These are phyloP conservation scores for Adansonia madagascariensis DNA, from an alignment of 441 rosid genomes.

Conservation along the genomic window DNA sequence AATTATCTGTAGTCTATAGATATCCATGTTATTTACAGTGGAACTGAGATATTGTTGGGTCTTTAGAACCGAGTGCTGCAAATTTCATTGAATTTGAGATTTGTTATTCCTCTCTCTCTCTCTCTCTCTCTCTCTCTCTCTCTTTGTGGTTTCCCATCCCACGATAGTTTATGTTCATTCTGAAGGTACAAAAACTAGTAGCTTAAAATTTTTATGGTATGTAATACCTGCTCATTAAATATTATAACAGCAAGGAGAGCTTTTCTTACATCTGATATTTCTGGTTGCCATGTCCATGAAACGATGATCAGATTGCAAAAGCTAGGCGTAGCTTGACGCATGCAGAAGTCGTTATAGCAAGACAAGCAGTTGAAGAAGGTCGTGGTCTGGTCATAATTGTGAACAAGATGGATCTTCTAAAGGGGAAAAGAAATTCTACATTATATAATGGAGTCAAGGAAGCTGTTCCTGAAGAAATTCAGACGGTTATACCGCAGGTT, in stretches of 20 bases:
- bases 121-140: background rate
- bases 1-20: background rate
- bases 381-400: constrained; percentile 86
- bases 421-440: constrained; percentile 53
- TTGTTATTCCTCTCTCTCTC: background rate
- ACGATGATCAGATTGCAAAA: constrained; percentile 61
- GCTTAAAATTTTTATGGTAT: constrained; percentile 9
- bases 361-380: constrained; percentile 94
- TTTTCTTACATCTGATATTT: constrained; percentile 19
- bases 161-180: background rate
- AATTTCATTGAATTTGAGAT: background rate
- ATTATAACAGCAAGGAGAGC: background rate
- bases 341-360: constrained; percentile 91
- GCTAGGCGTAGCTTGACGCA: constrained; percentile 83
- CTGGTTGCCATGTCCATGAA: constrained; percentile 15
- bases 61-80: background rate
- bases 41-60: background rate
- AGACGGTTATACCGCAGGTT: constrained; percentile 93
- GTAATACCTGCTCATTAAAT: background rate
- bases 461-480: constrained; percentile 92
- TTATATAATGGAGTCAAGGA: constrained; percentile 71
- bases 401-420: constrained; percentile 93
- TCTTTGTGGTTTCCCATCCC: background rate
- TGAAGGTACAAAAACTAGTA: background rate
- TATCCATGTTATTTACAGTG: background rate